Evolutionary conservation across 2,329 filamentous ascomycete genomes (phyloP).

Genomic region (Stromatinia cepivora): DNA sequence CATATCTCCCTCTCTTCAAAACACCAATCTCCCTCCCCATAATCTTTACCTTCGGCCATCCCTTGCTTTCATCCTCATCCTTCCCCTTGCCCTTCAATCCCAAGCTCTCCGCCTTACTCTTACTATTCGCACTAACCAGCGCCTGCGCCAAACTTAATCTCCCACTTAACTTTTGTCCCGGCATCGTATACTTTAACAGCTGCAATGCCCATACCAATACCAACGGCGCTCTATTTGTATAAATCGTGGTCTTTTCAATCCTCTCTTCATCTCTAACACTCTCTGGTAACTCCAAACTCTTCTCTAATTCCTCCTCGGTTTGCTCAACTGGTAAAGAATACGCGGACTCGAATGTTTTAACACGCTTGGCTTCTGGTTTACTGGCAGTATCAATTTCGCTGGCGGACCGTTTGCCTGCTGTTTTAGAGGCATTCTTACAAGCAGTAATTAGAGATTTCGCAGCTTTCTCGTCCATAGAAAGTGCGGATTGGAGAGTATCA

Average conservation of each 20-base stretch:
- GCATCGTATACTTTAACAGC: conserved; percentile 77
- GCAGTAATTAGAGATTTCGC: conserved; percentile 39
- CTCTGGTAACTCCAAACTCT: conserved; percentile 58
- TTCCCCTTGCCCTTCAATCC: conserved; percentile 21
- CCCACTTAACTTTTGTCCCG: conserved; percentile 81
- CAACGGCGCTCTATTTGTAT: conserved; percentile 79
- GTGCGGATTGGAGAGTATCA: conserved; percentile 29
- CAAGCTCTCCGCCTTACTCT: conserved; percentile 54
- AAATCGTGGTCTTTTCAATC: conserved; percentile 58
- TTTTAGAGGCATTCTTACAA: conserved; percentile 36
- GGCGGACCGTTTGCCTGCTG: conserved; percentile 32
- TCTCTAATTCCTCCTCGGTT: conserved; percentile 60
- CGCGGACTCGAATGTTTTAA: conserved; percentile 29
- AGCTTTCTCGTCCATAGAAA: conserved; percentile 38
- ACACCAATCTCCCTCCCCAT: conserved; percentile 74
- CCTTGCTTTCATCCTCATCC: conserved; percentile 20
- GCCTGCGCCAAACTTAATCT: conserved; percentile 80
- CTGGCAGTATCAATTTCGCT: conserved; percentile 25
- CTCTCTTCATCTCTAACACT: conserved; percentile 57
- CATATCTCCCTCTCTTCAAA: conserved; percentile 74
- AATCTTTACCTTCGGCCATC: conserved; percentile 66
- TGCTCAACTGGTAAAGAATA: conserved; percentile 37
- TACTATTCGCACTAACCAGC: conserved; percentile 78
- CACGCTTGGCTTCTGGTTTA: conserved; percentile 31
- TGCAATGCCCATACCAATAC: conserved; percentile 78